These are phyloP conservation scores for Pisolithus sp. DNA, from an alignment of 768 basidiomycete genomes.

Conservation along the genomic window DNA sequence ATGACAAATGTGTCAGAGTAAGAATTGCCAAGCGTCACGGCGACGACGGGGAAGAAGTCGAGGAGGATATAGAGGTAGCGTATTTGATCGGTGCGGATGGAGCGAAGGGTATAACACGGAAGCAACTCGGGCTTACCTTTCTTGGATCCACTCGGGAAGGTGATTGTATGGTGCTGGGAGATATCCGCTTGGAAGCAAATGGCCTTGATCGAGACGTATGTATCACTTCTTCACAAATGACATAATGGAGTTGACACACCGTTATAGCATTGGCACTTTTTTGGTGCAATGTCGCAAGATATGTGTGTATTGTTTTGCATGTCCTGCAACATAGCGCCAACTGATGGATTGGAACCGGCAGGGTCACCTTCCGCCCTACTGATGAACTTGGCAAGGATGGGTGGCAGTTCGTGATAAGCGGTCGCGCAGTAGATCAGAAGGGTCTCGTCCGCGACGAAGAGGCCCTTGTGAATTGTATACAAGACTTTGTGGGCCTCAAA, in stretches of 20 bases:
- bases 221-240: not conserved
- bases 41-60: conserved; percentile 36
- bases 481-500: conserved; percentile 15
- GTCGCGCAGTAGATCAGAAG: conserved; percentile 7
- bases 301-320: not conserved
- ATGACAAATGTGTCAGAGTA: conserved; percentile 4
- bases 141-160: conserved; percentile 32
- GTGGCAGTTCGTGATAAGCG: conserved; percentile 9
- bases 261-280: conserved; percentile 19
- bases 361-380: conserved; percentile 5
- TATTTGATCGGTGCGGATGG: conserved; percentile 41
- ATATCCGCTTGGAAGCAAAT: conserved; percentile 29
- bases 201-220: conserved; percentile 24
- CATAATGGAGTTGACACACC: not conserved
- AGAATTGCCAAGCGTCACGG: conserved; percentile 22
- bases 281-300: conserved; percentile 5
- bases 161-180: conserved; percentile 26
- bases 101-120: conserved; percentile 29
- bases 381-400: conserved; percentile 19
- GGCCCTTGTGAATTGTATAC: conserved; percentile 25
- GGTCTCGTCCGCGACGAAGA: conserved; percentile 16
- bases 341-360: conserved; percentile 6
- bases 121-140: conserved; percentile 36
- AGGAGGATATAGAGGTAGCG: conserved; percentile 23
- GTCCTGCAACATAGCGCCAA: not conserved